Percentiles rank a stretch among this genome's conserved stretches.
Conservation (phyloP, 768 basidiomycete genomes). For the Tricholoma sp. region DNA sequence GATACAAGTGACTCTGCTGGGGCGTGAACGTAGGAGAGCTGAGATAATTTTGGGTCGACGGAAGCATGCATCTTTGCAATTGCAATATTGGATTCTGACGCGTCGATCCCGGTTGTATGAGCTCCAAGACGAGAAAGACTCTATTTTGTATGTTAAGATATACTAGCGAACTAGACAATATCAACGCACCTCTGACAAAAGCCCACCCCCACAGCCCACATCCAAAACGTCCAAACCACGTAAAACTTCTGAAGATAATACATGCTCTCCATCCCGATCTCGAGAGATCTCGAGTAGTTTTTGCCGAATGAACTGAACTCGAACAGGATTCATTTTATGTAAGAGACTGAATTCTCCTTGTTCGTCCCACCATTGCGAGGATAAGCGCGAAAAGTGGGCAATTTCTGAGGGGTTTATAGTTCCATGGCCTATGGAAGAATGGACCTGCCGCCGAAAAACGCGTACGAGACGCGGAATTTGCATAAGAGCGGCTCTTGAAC, state of each 20-base stretch:
- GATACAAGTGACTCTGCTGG: slow-evolving; percentile 71
- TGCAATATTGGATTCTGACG: slow-evolving; percentile 79
- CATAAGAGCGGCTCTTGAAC: too few species aligned
- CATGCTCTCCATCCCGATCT: slow-evolving; percentile 43
- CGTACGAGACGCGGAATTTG: slow-evolving; percentile 12
- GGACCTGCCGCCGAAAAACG: slow-evolving; percentile 10
- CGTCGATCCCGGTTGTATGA: slow-evolving; percentile 87
- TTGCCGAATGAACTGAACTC: slow-evolving; percentile 77
- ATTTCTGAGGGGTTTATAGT: slow-evolving; percentile 72
- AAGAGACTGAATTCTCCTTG: slow-evolving; percentile 83
- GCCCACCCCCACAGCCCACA: slow-evolving; percentile 93
- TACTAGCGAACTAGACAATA: not conserved
- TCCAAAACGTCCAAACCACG: slow-evolving; percentile 73
- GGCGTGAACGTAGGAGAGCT: slow-evolving; percentile 56
- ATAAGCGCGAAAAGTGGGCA: slow-evolving; percentile 75
- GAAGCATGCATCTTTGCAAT: slow-evolving; percentile 82
- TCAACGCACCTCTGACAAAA: slow-evolving; percentile 76
- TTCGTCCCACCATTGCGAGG: slow-evolving; percentile 88
- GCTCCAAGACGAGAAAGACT: slow-evolving; percentile 86
- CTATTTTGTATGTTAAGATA: slow-evolving; percentile 33
- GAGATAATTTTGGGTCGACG: slow-evolving; percentile 59
- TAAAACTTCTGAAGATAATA: slow-evolving; percentile 37
- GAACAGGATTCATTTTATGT: slow-evolving; percentile 92
- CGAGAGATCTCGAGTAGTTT: slow-evolving; percentile 62
- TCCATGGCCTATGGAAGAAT: slow-evolving; percentile 7